Evolutionary conservation across 2,329 filamentous ascomycete genomes (phyloP).

Genomic region (Dothiorella sarmentorum): DNA sequence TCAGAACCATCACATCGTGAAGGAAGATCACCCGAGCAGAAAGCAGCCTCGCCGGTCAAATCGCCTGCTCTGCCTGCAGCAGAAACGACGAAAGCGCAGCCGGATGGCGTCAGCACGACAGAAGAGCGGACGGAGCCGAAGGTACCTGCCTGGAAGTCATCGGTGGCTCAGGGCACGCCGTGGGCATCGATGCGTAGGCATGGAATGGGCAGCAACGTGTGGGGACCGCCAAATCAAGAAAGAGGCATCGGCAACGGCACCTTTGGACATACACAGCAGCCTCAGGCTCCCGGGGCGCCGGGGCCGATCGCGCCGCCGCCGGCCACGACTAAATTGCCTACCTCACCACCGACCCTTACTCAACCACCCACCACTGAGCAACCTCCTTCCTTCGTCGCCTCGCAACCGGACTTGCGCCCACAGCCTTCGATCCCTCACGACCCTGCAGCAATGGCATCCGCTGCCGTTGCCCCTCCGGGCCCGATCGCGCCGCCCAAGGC

Average conservation of each 20-base stretch:
- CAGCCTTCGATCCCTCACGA: neutral
- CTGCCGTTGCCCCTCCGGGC: conserved; percentile 22
- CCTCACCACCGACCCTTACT: conserved; percentile 15
- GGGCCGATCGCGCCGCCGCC: conserved; percentile 26
- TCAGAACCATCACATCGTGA: conserved; percentile 6
- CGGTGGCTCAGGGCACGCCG: neutral
- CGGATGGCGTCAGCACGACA: conserved; percentile 29
- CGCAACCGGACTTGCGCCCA: conserved; percentile 21
- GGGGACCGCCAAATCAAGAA: conserved; percentile 67
- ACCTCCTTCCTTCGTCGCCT: conserved; percentile 27
- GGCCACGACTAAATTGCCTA: conserved; percentile 5
- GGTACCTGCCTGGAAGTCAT: conserved; percentile 38
- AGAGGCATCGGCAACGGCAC: conserved; percentile 74
- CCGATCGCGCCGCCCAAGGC: conserved; percentile 31
- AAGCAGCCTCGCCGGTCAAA: conserved; percentile 3
- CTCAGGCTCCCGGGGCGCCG: conserved; percentile 28
- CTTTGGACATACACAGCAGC: conserved; percentile 56
- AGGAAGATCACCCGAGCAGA: conserved; percentile 8
- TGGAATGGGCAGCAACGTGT: conserved; percentile 54
- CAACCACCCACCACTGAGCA: conserved; percentile 27
- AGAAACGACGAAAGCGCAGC: neutral
- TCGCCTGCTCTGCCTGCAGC: neutral
- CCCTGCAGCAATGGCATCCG: conserved; percentile 9
- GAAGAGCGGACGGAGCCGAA: conserved; percentile 47
- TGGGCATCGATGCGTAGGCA: conserved; percentile 11